Evolutionary conservation across 805 yeast species (phyloP).

Genomic region (Lipomyces kockii): DNA sequence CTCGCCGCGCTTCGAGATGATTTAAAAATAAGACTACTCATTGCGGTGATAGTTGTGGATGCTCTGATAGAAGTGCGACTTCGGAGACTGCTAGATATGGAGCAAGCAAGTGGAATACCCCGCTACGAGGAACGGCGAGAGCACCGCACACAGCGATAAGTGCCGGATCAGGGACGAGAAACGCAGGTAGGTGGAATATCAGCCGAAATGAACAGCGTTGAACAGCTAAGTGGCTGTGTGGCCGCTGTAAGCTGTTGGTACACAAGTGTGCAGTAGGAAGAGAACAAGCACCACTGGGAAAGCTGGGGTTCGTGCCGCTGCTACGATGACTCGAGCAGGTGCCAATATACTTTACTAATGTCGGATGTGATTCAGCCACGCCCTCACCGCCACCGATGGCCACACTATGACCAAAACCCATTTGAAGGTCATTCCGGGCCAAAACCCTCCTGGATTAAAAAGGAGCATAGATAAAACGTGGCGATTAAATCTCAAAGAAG

Average conservation of each 20-base stretch:
- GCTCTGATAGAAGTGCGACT: not conserved
- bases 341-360: too few species aligned
- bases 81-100: not conserved
- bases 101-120: too few species aligned
- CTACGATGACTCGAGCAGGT: too few species aligned
- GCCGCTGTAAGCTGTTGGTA: not conserved
- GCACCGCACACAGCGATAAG: not conserved
- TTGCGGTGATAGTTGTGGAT: not conserved
- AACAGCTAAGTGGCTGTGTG: not conserved
- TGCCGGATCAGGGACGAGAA: not conserved
- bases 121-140: not conserved
- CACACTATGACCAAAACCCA: too few species aligned
- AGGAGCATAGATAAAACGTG: too few species aligned
- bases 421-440: too few species aligned
- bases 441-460: too few species aligned
- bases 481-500: too few species aligned
- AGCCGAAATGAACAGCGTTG: not conserved
- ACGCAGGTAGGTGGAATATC: not conserved
- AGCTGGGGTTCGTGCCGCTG: too few species aligned
- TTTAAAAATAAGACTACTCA: not conserved
- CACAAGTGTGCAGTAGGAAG: not conserved
- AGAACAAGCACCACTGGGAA: not conserved
- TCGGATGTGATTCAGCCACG: too few species aligned
- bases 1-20: not conserved
- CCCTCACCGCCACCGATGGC: too few species aligned